Base-by-base conservation (phyloP, 345 rosid species). In the Eucalyptus sp. region DNA sequence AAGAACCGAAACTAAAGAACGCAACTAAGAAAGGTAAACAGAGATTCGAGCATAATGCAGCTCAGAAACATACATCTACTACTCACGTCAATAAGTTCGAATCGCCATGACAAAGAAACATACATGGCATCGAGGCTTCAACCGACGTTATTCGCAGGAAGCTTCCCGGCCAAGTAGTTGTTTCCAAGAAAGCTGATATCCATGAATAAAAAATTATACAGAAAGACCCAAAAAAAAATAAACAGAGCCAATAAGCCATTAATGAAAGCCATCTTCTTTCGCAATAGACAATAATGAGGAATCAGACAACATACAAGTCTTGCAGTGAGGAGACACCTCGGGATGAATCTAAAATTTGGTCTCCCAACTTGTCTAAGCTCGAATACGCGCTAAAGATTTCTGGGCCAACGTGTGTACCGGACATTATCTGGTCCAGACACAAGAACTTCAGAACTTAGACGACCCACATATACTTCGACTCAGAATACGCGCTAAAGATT, bases 131-230 rank as follows among this genome's bases (percentile, higher is more conserved):
- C 37, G 37, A 95, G 93, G 52, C 90, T 81, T 49, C 91, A 52
- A 68, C 91, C 90, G 43, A 90, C 56, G 85, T 92, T 90, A 58
- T 91, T 91, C 86, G 89, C 91, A 31, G 95, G 95, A 94, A 94
- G 89, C 96, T 94, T 89, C 95, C 89, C 91, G 92, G 94, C 94
- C 92, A 94, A 91, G 90, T 87, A 88, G 92, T 94, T 92, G 89
- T 66, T 91, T 52, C 95, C 96, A 88, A 94, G 91, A 90, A 91
- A 94, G 89, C 96, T 94, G 90, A 64, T 64, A 27, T 64, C 31
- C 71, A 64, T 64, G 33, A 64, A 4, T 7, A 29, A 27, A 16
- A 27, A 64, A 62, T 12, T 8, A 20, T 8, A 10, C 10, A 52
- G 10, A 52, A 52, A 52, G 58, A 52, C 58, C 58, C 58, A 52